Evolutionary conservation across 768 basidiomycete species (phyloP).

Genomic region (Kondoa subrosea): DNA sequence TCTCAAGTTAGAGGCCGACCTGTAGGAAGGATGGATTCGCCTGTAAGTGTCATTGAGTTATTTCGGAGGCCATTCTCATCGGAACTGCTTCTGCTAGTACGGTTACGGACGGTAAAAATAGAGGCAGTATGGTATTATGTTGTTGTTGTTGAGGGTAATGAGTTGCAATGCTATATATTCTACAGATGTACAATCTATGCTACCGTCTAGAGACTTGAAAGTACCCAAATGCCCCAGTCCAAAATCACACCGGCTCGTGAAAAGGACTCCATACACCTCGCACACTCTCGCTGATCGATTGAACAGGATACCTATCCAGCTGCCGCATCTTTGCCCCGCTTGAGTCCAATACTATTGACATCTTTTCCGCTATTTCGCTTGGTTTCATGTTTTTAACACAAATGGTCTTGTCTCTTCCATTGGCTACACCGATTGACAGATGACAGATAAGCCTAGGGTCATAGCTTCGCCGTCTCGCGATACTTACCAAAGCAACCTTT

Average conservation of each 20-base stretch:
- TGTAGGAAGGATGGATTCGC: neutral
- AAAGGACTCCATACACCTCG: constrained; percentile 82
- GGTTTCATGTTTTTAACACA: constrained; percentile 59
- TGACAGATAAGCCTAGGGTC: neutral
- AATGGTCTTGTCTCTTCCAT: constrained; percentile 74
- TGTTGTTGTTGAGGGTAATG: too few species aligned
- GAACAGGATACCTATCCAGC: constrained; percentile 53
- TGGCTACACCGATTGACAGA: constrained; percentile 39
- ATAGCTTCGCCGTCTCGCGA: too few species aligned
- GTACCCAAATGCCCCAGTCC: neutral
- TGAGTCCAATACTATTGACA: constrained; percentile 65
- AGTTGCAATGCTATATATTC: constrained; percentile 19
- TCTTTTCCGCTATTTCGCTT: constrained; percentile 56
- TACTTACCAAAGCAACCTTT: constrained; percentile 64
- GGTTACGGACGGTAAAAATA: too few species aligned
- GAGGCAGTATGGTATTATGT: too few species aligned
- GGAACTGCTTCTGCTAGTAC: too few species aligned
- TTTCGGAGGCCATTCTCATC: neutral
- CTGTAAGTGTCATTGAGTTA: neutral
- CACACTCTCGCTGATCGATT: constrained; percentile 60
- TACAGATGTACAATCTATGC: neutral
- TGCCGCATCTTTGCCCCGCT: constrained; percentile 72
- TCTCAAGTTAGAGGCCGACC: neutral
- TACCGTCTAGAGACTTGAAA: neutral
- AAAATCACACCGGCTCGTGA: constrained; percentile 41